These are phyloP conservation scores for Arthrocladium fulminans DNA, from an alignment of 2,329 filamentous ascomycete genomes.

Conservation along the genomic window DNA sequence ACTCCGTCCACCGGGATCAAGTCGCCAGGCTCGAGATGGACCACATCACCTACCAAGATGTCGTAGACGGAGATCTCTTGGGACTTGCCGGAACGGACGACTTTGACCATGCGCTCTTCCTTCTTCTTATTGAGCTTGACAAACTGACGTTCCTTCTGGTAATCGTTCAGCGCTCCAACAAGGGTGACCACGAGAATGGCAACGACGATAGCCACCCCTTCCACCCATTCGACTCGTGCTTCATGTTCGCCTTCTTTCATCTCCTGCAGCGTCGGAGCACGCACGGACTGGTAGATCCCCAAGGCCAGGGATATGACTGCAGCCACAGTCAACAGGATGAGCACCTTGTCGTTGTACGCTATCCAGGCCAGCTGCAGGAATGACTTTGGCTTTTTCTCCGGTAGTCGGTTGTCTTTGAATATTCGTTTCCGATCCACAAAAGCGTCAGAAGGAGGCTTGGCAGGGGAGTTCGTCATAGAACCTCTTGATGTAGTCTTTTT, in stretches of 20 bases:
- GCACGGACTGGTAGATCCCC: conserved; percentile 50
- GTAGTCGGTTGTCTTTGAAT: conserved; percentile 59
- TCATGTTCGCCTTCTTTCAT: conserved; percentile 20
- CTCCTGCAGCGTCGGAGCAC: conserved; percentile 16
- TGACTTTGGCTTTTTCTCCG: conserved; percentile 56
- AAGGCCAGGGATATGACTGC: conserved; percentile 63
- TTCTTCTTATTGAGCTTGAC: conserved; percentile 74
- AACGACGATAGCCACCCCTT: conserved; percentile 69
- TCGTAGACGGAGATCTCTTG: conserved; percentile 62
- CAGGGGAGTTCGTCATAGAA: conserved; percentile 16
- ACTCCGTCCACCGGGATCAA: conserved; percentile 65
- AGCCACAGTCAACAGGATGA: conserved; percentile 59
- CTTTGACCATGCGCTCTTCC: conserved; percentile 64
- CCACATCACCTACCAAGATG: conserved; percentile 63
- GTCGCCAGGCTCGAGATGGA: conserved; percentile 65
- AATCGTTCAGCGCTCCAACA: conserved; percentile 71
- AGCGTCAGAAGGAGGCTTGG: conserved; percentile 16
- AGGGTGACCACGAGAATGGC: conserved; percentile 68
- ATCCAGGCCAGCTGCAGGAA: conserved; percentile 62
- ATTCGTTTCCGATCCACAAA: conserved; percentile 60
- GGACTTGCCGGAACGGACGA: conserved; percentile 64
- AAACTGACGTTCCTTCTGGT: conserved; percentile 73
- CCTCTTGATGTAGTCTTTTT: conserved; percentile 17
- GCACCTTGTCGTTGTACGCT: conserved; percentile 68
- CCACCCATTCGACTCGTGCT: conserved; percentile 66